Evolutionary conservation across 2,329 filamentous ascomycete species (phyloP).

Genomic region (Aureobasidium sp.): DNA sequence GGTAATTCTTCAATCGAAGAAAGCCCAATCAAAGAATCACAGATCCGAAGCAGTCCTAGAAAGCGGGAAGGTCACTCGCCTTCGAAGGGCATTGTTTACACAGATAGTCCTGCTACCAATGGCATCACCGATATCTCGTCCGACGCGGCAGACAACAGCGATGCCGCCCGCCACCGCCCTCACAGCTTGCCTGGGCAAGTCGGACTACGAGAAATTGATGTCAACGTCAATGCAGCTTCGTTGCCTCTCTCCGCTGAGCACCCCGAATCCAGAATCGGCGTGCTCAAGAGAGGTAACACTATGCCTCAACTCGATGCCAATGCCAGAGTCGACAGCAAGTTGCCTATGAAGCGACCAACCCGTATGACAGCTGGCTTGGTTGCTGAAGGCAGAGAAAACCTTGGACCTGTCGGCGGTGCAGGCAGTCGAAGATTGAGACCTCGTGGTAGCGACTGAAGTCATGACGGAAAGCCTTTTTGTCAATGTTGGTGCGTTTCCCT

Average conservation of each 20-base stretch:
- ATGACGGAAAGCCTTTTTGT: not conserved
- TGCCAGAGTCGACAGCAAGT: slow-evolving; percentile 30
- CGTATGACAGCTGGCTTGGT: slow-evolving; percentile 37
- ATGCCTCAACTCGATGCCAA: slow-evolving; percentile 16
- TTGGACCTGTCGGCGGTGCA: slow-evolving; percentile 33
- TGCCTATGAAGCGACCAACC: slow-evolving; percentile 36
- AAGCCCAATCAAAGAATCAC: slow-evolving; percentile 19
- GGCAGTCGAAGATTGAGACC: slow-evolving; percentile 41
- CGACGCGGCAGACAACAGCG: not conserved
- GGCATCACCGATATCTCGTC: not conserved
- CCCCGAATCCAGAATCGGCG: slow-evolving; percentile 20
- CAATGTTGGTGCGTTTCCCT: not conserved
- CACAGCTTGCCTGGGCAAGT: slow-evolving; percentile 20
- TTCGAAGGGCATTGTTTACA: slow-evolving; percentile 29
- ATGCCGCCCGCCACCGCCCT: slow-evolving; percentile 21
- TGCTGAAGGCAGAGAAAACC: slow-evolving; percentile 28
- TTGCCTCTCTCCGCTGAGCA: slow-evolving; percentile 16
- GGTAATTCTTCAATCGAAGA: slow-evolving; percentile 20
- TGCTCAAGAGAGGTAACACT: slow-evolving; percentile 40
- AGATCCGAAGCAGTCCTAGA: slow-evolving; percentile 22
- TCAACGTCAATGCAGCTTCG: slow-evolving; percentile 34
- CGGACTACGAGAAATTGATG: slow-evolving; percentile 42
- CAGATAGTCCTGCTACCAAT: slow-evolving; percentile 26
- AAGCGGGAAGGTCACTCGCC: slow-evolving; percentile 25
- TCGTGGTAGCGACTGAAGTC: slow-evolving; percentile 38